Conservation (phyloP, 495 filamentous ascomycete genomes). For the Neurospora sp. region DNA sequence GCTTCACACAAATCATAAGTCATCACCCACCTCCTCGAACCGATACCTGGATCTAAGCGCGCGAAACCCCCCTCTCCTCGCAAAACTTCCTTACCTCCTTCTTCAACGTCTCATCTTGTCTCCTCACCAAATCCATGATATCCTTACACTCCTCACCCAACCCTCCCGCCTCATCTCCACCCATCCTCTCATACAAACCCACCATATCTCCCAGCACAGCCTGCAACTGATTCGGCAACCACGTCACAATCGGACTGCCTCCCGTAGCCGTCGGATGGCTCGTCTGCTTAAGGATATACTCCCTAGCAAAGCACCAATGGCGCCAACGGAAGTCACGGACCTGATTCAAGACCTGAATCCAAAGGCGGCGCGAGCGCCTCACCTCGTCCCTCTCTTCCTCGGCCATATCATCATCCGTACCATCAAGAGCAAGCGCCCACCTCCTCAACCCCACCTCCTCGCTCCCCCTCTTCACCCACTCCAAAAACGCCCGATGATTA, state of each 20-base stretch:
- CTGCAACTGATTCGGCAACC: constrained; percentile 76
- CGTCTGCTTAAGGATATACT: constrained; percentile 83
- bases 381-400: constrained; percentile 11
- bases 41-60: not conserved
- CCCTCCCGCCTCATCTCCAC: constrained; percentile 25
- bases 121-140: constrained; percentile 61
- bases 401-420: constrained; percentile 20
- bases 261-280: constrained; percentile 80
- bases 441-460: constrained; percentile 46
- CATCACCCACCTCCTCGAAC: not conserved
- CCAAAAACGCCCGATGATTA: constrained; percentile 76
- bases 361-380: constrained; percentile 42
- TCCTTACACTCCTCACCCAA: constrained; percentile 29
- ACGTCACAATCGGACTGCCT: constrained; percentile 84
- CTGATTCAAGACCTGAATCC: constrained; percentile 66
- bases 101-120: constrained; percentile 58
- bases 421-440: constrained; percentile 47
- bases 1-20: not conserved
- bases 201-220: constrained; percentile 70
- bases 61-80: constrained; percentile 49
- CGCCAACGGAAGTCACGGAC: constrained; percentile 88
- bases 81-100: constrained; percentile 79
- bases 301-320: constrained; percentile 89
- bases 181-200: constrained; percentile 44
- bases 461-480: constrained; percentile 51